Conservation (phyloP, 345 rosid species). For the Boechera retrofracta region DNA sequence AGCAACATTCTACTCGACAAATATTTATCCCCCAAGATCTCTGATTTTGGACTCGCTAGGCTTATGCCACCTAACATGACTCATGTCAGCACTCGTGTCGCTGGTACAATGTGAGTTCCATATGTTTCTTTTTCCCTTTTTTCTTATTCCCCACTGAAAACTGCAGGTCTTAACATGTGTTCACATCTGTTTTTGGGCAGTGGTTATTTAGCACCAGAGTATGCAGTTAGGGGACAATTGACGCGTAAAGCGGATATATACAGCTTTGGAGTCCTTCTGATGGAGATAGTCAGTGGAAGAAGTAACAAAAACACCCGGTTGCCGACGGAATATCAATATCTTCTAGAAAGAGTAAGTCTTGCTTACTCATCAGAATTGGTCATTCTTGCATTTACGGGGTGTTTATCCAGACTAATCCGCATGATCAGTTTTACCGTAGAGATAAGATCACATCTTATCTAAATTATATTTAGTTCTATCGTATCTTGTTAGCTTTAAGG, state of each 20-base stretch:
- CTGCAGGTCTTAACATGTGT: constrained; percentile 27
- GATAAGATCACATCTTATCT: too few relatives aligned
- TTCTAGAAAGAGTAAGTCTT: constrained; percentile 78
- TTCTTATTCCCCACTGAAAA: background rate
- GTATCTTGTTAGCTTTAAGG: too few relatives aligned
- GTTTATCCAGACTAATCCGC: background rate
- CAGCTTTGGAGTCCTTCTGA: constrained; percentile 86
- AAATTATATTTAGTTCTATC: too few relatives aligned
- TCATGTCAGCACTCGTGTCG: constrained; percentile 98
- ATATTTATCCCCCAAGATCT: constrained; percentile 78
- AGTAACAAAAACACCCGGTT: constrained; percentile 76
- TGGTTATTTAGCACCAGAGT: constrained; percentile 98
- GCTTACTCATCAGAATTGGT: background rate
- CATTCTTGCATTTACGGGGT: constrained; percentile 1
- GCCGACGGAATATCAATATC: constrained; percentile 77
- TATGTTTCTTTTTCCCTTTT: background rate
- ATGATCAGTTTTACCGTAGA: background rate
- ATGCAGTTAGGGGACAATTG: constrained; percentile 89
- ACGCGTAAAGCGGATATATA: constrained; percentile 94
- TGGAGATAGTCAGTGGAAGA: constrained; percentile 92
- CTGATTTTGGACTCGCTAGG: constrained; percentile 97
- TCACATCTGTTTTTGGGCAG: constrained; percentile 48
- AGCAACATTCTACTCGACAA: constrained; percentile 92
- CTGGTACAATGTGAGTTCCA: constrained; percentile 89
- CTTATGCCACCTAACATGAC: constrained; percentile 84